Percentiles rank a stretch among this genome's conserved stretches.
Conservation (phyloP, 129 eudicot genomes). For the Logfia minima region DNA sequence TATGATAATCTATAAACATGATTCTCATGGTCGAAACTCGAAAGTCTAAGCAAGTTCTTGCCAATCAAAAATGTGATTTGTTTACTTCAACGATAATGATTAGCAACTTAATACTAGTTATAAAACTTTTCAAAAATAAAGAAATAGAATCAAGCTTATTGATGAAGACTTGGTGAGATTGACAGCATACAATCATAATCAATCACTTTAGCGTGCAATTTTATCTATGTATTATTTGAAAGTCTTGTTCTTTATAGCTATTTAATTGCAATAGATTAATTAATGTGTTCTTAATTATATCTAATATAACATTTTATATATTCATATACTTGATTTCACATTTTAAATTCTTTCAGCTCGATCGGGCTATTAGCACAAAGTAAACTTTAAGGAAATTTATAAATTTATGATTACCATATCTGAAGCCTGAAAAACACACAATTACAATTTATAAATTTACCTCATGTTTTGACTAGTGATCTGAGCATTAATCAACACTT, state of each 20-base stretch:
- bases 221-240: not conserved
- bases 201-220: slow-evolving; percentile 34
- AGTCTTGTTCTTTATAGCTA: not conserved
- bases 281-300: not conserved
- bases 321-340: too few relatives aligned
- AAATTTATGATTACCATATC: not conserved
- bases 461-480: not conserved
- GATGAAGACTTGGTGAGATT: slow-evolving; percentile 23
- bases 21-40: not conserved
- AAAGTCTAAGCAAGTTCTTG: not conserved
- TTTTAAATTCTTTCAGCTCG: too few relatives aligned
- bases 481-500: not conserved
- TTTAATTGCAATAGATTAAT: not conserved
- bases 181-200: slow-evolving; percentile 32
- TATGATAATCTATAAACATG: not conserved
- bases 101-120: slow-evolving; percentile 27
- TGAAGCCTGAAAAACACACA: not conserved
- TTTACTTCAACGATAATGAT: slow-evolving; percentile 22
- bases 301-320: not conserved
- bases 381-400: too few relatives aligned
- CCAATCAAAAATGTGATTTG: slow-evolving; percentile 22
- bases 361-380: too few relatives aligned
- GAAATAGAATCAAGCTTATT: not conserved
- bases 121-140: slow-evolving; percentile 10
- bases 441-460: too few relatives aligned